Evolutionary conservation across 2,329 filamentous ascomycete genomes (phyloP), one percentile per base, ranked within the genome.

Genomic region (Aspergillus ustus): DNA sequence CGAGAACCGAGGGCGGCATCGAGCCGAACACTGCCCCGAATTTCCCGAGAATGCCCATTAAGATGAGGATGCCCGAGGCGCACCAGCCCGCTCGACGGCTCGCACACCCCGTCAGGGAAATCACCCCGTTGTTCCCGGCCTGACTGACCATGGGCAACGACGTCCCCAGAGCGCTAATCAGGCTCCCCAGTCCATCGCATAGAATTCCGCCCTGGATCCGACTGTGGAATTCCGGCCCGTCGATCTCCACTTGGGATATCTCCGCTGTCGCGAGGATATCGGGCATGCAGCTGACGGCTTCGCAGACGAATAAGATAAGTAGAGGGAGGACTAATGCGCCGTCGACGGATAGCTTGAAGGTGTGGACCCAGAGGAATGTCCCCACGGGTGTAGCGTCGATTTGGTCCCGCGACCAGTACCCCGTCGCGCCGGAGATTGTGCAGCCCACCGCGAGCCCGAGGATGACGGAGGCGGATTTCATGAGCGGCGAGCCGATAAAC

Each of bases 121-220:
- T 93, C 55, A 94, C 90, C 40, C 91, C 91, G 73, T 94, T 93
- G 80, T 94, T 94, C 75, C 93, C 91, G 0, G 91, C 91, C 68
- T 93, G 93, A 0, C 88, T 90, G 1, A 87, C 89, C 86, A 93
- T 91, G 31, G 91, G 91, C 0, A 90, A 91, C 67, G 92, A 91
- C 52, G 91, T 94, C 80, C 88, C 90, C 34, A 95, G 84, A 0
- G 88, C 90, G 17, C 91, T 90, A 17, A 94, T 80, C 65, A 92
- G 79, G 40, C 91, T 90, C 69, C 91, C 92, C 54, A 93, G 68
- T 0, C 91, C 91, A 68, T 95, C 92, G 0, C 91, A 90, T 3
- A 95, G 77, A 13, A 89, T 84, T 52, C 87, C 87, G 11, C 87
- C 87, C 69, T 89, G 87, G 66, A 90, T 89, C 2, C 87, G 82